Conservation (phyloP, 2,329 filamentous ascomycete genomes). For the Basipetospora sp. region DNA sequence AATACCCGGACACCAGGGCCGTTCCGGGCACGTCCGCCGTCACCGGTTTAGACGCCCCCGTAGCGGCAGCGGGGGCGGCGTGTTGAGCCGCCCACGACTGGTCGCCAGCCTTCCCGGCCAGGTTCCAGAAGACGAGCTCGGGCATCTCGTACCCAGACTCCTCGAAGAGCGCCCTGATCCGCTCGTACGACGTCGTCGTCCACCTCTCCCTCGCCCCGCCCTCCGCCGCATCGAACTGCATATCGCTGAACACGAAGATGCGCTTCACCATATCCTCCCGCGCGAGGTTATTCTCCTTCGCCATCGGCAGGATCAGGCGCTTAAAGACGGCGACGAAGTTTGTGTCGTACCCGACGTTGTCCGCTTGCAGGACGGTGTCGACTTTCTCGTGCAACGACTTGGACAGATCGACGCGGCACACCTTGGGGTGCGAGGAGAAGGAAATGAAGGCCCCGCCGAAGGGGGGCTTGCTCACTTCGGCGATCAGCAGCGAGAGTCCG, state of each 20-base stretch:
- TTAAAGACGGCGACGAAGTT: constrained; percentile 41
- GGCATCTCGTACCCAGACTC: constrained; percentile 42
- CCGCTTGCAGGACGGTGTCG: too few relatives aligned
- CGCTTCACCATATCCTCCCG: constrained; percentile 46
- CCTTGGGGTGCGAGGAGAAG: constrained; percentile 27
- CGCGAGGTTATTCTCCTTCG: constrained; percentile 31
- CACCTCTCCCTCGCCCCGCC: neutral
- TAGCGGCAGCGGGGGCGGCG: constrained; percentile 9
- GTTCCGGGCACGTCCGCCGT: constrained; percentile 29
- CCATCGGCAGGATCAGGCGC: constrained; percentile 38
- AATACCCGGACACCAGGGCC: constrained; percentile 39
- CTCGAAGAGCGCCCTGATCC: constrained; percentile 30
- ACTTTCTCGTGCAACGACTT: constrained; percentile 28
- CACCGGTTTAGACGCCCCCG: constrained; percentile 29
- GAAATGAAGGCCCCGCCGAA: constrained; percentile 42
- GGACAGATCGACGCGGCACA: constrained; percentile 26
- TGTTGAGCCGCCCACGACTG: neutral
- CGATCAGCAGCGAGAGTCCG: constrained; percentile 40
- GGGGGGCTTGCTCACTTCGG: constrained; percentile 35
- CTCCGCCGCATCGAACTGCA: constrained; percentile 38
- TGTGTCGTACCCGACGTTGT: constrained; percentile 22
- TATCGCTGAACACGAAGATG: constrained; percentile 45
- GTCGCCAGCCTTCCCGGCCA: constrained; percentile 26
- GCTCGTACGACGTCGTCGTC: constrained; percentile 34
- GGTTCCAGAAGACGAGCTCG: constrained; percentile 46